phyloP scores from a whole-genome alignment of 306 rosid genomes.

The Vigna angularis region DNA sequence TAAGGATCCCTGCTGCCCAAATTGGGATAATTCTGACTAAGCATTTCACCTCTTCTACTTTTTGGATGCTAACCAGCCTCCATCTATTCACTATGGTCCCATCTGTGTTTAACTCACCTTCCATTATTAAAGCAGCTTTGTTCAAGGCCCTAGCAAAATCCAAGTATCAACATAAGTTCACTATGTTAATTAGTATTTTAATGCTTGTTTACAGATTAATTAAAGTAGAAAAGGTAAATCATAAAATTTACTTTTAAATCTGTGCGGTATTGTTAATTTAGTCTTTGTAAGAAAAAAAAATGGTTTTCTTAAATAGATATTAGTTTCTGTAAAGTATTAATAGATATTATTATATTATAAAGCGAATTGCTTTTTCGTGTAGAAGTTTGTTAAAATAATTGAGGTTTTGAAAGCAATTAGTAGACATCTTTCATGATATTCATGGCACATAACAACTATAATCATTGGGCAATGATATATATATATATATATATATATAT shows the following conservation, averaged over 20 bases:
- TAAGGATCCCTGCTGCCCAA: slow-evolving; percentile 60
- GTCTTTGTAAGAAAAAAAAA: no score
- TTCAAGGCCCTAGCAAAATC: slow-evolving; percentile 47
- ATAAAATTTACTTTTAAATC: no score
- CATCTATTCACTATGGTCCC: slow-evolving; percentile 57
- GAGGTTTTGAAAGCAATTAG: background rate
- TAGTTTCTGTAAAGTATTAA: no score
- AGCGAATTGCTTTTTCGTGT: no score
- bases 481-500: no score
- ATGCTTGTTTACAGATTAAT: background rate
- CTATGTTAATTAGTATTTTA: background rate
- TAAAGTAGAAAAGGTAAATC: background rate
- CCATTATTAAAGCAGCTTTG: slow-evolving; percentile 64
- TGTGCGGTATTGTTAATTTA: no score
- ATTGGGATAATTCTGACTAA: slow-evolving; percentile 57
- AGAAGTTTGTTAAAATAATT: background rate
- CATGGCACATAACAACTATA: background rate
- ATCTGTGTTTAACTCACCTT: slow-evolving; percentile 57
- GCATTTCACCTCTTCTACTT: slow-evolving; percentile 76
- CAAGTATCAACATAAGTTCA: background rate
- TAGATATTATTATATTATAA: no score
- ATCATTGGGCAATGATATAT: background rate
- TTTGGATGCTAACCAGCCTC: slow-evolving; percentile 63
- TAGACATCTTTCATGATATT: background rate
- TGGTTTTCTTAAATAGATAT: no score